Percentiles rank a stretch among this genome's conserved stretches.
Conservation (phyloP, 805 yeast genomes). For the Spencermartinsiella europaea region DNA sequence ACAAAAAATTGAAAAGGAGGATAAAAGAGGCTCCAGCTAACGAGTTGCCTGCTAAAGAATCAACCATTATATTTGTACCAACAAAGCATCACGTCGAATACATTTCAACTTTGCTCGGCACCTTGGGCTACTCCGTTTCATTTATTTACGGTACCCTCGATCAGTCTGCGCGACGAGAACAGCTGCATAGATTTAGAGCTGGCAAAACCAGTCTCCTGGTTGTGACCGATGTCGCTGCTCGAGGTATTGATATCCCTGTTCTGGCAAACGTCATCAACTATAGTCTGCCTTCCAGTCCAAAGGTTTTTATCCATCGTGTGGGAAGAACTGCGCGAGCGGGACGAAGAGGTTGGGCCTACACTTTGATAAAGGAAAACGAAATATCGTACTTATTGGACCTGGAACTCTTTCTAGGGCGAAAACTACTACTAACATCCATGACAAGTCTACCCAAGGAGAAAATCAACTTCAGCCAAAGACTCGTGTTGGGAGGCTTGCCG, state of each 20-base stretch:
- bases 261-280: conserved; percentile 92
- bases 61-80: conserved; percentile 93
- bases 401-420: conserved; percentile 83
- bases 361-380: conserved; percentile 79
- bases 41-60: conserved; percentile 74
- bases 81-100: conserved; percentile 98
- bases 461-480: conserved; percentile 68
- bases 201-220: conserved; percentile 85
- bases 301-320: conserved; percentile 92
- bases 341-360: conserved; percentile 94
- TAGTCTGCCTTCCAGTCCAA: conserved; percentile 86
- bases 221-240: conserved; percentile 90
- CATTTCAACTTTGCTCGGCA: conserved; percentile 60
- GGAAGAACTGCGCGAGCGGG: conserved; percentile 99
- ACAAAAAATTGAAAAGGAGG: conserved; percentile 24
- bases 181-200: conserved; percentile 73
- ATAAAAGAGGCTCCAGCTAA: conserved; percentile 71
- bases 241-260: conserved; percentile 98
- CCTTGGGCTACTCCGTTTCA: conserved; percentile 80
- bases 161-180: conserved; percentile 90
- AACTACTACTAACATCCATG: conserved; percentile 48
- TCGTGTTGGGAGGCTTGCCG: conserved; percentile 82
- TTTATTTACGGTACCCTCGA: conserved; percentile 92
- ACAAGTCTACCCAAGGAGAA: conserved; percentile 37
- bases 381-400: conserved; percentile 85